phyloP scores from a whole-genome alignment of 306 rosid species.

The Parietaria judaica region DNA sequence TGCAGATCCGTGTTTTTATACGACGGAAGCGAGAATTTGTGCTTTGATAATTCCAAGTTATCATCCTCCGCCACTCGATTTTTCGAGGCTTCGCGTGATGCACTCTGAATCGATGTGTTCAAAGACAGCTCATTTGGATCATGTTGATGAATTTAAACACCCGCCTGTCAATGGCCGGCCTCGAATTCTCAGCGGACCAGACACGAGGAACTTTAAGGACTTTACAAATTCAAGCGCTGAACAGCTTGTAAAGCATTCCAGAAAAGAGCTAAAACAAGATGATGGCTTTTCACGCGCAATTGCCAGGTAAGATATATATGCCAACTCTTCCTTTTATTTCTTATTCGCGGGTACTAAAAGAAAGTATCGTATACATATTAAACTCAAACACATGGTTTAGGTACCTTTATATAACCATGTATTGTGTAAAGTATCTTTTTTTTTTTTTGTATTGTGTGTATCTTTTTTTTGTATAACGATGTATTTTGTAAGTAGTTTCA shows the following conservation, averaged over 20 bases:
- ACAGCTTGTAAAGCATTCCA: constrained; percentile 11
- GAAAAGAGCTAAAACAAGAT: not conserved
- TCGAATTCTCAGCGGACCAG: not conserved
- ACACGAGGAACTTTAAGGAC: constrained; percentile 1
- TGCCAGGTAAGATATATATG: constrained; percentile 6
- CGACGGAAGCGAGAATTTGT: too few relatives aligned
- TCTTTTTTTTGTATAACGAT: too few relatives aligned
- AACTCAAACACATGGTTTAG: not conserved
- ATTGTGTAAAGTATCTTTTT: not conserved
- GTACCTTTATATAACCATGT: too few relatives aligned
- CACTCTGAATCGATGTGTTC: not conserved
- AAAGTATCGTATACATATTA: not conserved
- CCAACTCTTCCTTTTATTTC: not conserved
- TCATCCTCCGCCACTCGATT: too few relatives aligned
- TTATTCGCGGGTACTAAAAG: not conserved
- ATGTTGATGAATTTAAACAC: not conserved
- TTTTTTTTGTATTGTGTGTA: too few relatives aligned
- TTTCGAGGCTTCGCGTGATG: not conserved
- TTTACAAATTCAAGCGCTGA: constrained; percentile 1
- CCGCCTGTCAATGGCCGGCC: not conserved
- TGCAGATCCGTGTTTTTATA: too few relatives aligned
- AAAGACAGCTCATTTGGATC: not conserved
- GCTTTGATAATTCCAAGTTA: too few relatives aligned
- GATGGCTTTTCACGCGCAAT: not conserved
- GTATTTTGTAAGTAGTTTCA: too few relatives aligned